Conservation (phyloP, 345 rosid species). For the Nasturtium officinale region DNA sequence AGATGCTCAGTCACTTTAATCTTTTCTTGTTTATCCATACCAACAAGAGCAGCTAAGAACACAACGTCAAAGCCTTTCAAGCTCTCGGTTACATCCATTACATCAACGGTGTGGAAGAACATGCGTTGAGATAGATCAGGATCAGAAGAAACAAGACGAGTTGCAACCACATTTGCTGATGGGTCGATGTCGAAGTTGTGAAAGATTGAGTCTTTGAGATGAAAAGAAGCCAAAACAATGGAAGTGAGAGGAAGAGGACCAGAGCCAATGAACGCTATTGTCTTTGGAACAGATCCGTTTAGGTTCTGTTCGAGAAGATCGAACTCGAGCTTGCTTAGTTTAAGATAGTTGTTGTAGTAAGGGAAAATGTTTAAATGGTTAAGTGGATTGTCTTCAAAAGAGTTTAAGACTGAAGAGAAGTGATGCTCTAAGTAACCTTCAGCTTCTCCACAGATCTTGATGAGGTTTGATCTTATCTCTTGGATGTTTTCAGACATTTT, state of each 20-base stretch:
- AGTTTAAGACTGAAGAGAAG: slow-evolving; percentile 63
- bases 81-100: slow-evolving; percentile 54
- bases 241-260: slow-evolving; percentile 92
- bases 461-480: slow-evolving; percentile 73
- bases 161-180: slow-evolving; percentile 63
- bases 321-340: slow-evolving; percentile 77
- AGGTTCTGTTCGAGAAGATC: slow-evolving; percentile 54
- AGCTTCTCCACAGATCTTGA: slow-evolving; percentile 73
- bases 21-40: slow-evolving; percentile 79
- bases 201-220: slow-evolving; percentile 58
- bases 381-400: slow-evolving; percentile 73
- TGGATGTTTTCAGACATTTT: slow-evolving; percentile 57
- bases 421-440: slow-evolving; percentile 71
- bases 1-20: slow-evolving; percentile 62
- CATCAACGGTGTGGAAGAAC: slow-evolving; percentile 66
- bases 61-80: slow-evolving; percentile 75
- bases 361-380: slow-evolving; percentile 70
- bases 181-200: slow-evolving; percentile 81
- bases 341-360: slow-evolving; percentile 77
- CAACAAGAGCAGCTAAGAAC: slow-evolving; percentile 92
- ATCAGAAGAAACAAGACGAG: slow-evolving; percentile 54
- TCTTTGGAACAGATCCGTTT: slow-evolving; percentile 45
- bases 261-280: slow-evolving; percentile 84
- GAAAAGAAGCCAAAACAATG: slow-evolving; percentile 65
- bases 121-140: slow-evolving; percentile 72